Evolutionary conservation across 2,329 filamentous ascomycete species (phyloP).

Genomic region (Penicillium sp.): DNA sequence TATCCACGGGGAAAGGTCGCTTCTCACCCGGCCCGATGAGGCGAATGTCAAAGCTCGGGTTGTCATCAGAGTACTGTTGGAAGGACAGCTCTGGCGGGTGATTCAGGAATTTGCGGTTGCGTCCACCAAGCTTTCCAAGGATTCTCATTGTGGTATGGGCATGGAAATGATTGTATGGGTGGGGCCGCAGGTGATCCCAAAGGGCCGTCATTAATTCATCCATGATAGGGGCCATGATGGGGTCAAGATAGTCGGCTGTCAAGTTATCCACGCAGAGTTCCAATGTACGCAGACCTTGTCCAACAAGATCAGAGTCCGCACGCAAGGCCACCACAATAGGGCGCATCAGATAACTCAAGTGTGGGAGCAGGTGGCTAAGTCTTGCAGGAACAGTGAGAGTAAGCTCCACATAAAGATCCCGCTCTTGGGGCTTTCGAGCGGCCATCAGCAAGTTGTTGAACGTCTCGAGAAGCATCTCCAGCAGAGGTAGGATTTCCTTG

Average conservation of each 20-base stretch:
- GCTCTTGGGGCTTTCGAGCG: conserved; percentile 83
- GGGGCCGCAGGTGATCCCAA: conserved; percentile 90
- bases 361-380: conserved; percentile 89
- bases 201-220: conserved; percentile 97
- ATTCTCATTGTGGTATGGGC: conserved; percentile 98
- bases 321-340: conserved; percentile 93
- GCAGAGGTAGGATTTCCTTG: conserved; percentile 91
- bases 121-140: conserved; percentile 89
- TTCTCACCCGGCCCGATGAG: conserved; percentile 88
- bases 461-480: conserved; percentile 97
- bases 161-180: conserved; percentile 95
- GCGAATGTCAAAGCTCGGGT: conserved; percentile 81
- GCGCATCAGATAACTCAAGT: conserved; percentile 95
- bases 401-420: conserved; percentile 95
- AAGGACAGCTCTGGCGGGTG: conserved; percentile 82
- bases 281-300: conserved; percentile 87
- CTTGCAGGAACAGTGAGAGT: conserved; percentile 94
- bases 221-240: conserved; percentile 98
- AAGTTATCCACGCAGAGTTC: conserved; percentile 98
- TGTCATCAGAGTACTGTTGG: conserved; percentile 82
- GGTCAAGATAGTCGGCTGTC: conserved; percentile 95
- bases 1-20: conserved; percentile 78
- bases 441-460: conserved; percentile 92
- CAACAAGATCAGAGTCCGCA: conserved; percentile 88
- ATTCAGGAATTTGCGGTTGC: conserved; percentile 93